These are phyloP conservation scores for Penicillium dipodomyicola DNA, from an alignment of 495 filamentous ascomycete genomes.

Conservation along the genomic window DNA sequence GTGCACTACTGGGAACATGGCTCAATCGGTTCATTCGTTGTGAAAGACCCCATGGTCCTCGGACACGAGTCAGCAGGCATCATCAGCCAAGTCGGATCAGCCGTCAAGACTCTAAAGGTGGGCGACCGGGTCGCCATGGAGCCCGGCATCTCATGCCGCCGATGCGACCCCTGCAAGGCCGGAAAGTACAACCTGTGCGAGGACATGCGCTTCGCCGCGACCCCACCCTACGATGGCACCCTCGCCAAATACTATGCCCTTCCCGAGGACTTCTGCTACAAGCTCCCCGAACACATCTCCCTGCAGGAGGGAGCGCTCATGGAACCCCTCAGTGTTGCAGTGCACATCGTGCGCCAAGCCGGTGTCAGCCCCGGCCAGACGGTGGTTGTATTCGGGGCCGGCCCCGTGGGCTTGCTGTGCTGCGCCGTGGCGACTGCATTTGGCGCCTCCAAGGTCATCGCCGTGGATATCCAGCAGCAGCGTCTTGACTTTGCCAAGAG, in stretches of 20 bases:
- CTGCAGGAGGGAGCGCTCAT: constrained; percentile 54
- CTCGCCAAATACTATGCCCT: constrained; percentile 54
- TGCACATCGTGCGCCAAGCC: constrained; percentile 52
- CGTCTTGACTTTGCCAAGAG: constrained; percentile 53
- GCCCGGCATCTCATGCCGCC: constrained; percentile 51
- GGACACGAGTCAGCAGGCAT: constrained; percentile 87
- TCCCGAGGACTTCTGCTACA: constrained; percentile 57
- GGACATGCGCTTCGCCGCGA: constrained; percentile 53
- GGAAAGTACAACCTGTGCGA: constrained; percentile 55
- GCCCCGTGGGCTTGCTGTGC: constrained; percentile 55
- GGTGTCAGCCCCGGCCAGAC: constrained; percentile 45
- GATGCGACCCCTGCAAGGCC: constrained; percentile 51
- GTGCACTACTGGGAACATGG: constrained; percentile 91
- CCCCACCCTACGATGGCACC: constrained; percentile 54
- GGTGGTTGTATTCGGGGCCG: constrained; percentile 55
- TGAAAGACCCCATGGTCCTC: constrained; percentile 86
- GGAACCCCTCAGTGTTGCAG: constrained; percentile 55
- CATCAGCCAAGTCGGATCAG: constrained; percentile 63
- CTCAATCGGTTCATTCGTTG: constrained; percentile 74
- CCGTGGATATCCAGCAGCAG: constrained; percentile 52
- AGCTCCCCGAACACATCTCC: constrained; percentile 44
- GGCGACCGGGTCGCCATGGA: constrained; percentile 55
- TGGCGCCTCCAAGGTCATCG: constrained; percentile 52
- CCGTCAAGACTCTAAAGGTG: constrained; percentile 41
- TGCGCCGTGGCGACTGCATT: constrained; percentile 52